These are phyloP conservation scores for Phytophthora citricola DNA, from an alignment of 352 stramenopile species.

Conservation along the genomic window DNA sequence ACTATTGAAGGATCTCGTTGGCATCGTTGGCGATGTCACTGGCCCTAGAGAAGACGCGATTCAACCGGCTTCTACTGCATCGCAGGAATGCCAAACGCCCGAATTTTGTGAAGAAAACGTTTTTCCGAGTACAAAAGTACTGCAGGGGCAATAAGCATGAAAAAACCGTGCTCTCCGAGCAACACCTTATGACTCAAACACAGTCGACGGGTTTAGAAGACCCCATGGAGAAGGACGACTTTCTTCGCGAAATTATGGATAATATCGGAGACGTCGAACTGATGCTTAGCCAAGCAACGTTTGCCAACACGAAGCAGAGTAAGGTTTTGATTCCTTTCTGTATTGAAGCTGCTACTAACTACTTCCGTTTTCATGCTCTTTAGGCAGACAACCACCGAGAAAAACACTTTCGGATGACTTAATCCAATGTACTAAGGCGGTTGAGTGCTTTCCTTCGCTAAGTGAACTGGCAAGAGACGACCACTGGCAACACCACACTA, in stretches of 20 bases:
- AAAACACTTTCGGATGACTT: background rate
- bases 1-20: background rate
- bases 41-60: background rate
- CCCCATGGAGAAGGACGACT: conserved; percentile 44
- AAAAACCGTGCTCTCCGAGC: background rate
- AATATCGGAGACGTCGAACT: conserved; percentile 70
- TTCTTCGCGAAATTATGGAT: conserved; percentile 65
- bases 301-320: conserved; percentile 13
- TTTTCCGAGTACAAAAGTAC: background rate
- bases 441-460: conserved; percentile 12
- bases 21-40: background rate
- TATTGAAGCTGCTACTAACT: background rate
- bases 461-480: conserved; percentile 20
- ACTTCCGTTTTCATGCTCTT: background rate
- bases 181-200: background rate
- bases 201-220: conserved; percentile 8
- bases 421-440: background rate
- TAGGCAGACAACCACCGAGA: conserved; percentile 7
- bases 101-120: too few species aligned
- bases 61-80: background rate
- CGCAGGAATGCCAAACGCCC: background rate
- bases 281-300: conserved; percentile 49
- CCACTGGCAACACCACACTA: background rate
- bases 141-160: background rate
- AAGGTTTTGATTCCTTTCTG: background rate